phyloP scores from a whole-genome alignment of 257 asterid species.

The Penstemon barbatus region DNA sequence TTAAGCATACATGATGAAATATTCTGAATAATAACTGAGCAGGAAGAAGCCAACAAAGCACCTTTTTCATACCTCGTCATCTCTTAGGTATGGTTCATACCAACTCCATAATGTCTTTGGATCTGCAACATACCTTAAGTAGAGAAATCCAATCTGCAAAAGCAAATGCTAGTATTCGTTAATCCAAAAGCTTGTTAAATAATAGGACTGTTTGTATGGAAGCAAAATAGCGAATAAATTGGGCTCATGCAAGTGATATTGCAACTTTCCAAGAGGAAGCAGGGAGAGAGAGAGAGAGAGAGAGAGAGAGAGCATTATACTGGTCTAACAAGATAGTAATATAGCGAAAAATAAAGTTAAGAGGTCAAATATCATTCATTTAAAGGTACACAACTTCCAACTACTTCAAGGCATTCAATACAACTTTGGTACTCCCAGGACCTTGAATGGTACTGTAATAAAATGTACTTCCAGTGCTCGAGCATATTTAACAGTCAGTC shows the following conservation, averaged over 20 bases:
- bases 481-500: neutral
- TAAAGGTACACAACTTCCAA: conserved; percentile 18
- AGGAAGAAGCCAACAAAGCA: conserved; percentile 23
- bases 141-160: conserved; percentile 87
- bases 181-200: conserved; percentile 21
- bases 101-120: conserved; percentile 93
- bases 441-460: neutral
- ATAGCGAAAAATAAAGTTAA: neutral
- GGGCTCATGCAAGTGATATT: neutral
- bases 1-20: neutral
- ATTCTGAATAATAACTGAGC: neutral
- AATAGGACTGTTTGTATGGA: conserved; percentile 8
- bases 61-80: conserved; percentile 84
- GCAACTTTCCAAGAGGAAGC: neutral
- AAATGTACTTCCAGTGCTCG: neutral
- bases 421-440: neutral
- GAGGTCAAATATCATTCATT: neutral
- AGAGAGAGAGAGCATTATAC: neutral
- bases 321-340: neutral
- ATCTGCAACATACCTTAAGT: conserved; percentile 85
- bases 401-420: conserved; percentile 17
- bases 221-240: conserved; percentile 16
- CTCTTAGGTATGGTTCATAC: conserved; percentile 89
- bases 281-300: neutral
- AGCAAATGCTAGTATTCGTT: conserved; percentile 9